A percentile compares a stretch with the other conserved stretches of the same genome.
phyloP scores from a whole-genome alignment of 164 flowering plant genomes.

The Buxus sempervirens region DNA sequence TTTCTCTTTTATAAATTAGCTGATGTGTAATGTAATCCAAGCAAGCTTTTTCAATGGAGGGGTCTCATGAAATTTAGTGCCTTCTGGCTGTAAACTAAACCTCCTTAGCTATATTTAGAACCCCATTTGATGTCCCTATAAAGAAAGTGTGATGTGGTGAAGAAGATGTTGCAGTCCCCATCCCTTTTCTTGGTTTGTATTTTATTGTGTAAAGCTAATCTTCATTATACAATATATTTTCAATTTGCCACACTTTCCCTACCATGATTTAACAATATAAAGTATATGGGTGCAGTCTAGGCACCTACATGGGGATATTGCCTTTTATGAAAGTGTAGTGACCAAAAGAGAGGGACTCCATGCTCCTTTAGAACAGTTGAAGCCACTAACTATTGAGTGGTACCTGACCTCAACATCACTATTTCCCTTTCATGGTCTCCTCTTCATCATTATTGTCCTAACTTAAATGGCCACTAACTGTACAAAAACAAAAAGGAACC shows the following conservation, averaged over 20 bases:
- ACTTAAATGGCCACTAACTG: not conserved
- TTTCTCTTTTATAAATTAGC: not conserved
- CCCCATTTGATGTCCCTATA: no score
- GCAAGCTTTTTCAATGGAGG: not conserved
- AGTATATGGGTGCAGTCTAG: not conserved
- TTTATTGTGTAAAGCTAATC: not conserved
- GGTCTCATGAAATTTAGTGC: not conserved
- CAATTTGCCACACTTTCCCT: not conserved
- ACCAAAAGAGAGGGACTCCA: not conserved
- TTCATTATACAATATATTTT: conserved; percentile 1
- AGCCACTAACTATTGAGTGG: conserved; percentile 16
- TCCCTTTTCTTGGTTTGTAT: no score
- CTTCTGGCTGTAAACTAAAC: not conserved
- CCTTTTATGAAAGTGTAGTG: not conserved
- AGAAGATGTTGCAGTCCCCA: no score
- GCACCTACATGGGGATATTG: conserved; percentile 8
- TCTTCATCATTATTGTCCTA: conserved; percentile 2
- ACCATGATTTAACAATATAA: not conserved
- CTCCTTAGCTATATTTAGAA: not conserved
- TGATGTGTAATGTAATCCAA: not conserved
- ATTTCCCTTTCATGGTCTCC: conserved; percentile 4
- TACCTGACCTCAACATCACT: conserved; percentile 19
- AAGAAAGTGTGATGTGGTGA: no score
- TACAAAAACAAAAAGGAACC: not conserved
- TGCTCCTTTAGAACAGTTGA: conserved; percentile 2